Evolutionary conservation across 2,329 filamentous ascomycete genomes (phyloP).

Genomic region (Atkinsonella hypoxylon): DNA sequence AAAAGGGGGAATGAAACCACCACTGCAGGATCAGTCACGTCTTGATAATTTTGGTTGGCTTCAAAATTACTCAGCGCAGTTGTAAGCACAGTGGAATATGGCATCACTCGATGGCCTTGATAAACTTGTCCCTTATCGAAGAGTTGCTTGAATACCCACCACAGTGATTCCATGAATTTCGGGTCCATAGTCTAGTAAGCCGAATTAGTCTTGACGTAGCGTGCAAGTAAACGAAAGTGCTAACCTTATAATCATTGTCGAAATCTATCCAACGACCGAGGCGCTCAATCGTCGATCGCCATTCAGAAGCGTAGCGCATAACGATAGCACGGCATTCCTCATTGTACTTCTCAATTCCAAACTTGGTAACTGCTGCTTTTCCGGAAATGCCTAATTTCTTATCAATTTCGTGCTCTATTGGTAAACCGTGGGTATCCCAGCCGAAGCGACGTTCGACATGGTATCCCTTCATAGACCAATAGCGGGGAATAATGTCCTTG

Average conservation of each 20-base stretch:
- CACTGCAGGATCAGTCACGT: constrained; percentile 80
- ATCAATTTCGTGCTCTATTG: constrained; percentile 95
- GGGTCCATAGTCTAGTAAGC: constrained; percentile 67
- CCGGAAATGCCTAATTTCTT: constrained; percentile 87
- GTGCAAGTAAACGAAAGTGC: constrained; percentile 3
- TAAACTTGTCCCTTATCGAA: constrained; percentile 87
- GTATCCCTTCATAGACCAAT: constrained; percentile 95
- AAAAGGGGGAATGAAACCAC: constrained; percentile 79
- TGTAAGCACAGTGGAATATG: constrained; percentile 81
- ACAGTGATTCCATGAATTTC: constrained; percentile 90
- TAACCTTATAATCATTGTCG: constrained; percentile 88
- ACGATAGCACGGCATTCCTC: constrained; percentile 85
- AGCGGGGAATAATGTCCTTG: constrained; percentile 92
- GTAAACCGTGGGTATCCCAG: constrained; percentile 89
- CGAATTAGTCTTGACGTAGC: background rate
- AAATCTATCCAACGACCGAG: constrained; percentile 96
- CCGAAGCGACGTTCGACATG: constrained; percentile 88
- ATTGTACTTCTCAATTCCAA: constrained; percentile 85
- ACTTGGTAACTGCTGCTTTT: constrained; percentile 72
- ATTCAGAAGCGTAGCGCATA: constrained; percentile 80
- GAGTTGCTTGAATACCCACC: constrained; percentile 94
- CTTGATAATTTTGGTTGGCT: constrained; percentile 87
- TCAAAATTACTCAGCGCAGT: constrained; percentile 91
- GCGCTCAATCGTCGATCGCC: constrained; percentile 77
- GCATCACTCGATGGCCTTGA: constrained; percentile 85